phyloP scores from a whole-genome alignment of 352 stramenopile genomes.

The Globisporangium acanthophoron region DNA sequence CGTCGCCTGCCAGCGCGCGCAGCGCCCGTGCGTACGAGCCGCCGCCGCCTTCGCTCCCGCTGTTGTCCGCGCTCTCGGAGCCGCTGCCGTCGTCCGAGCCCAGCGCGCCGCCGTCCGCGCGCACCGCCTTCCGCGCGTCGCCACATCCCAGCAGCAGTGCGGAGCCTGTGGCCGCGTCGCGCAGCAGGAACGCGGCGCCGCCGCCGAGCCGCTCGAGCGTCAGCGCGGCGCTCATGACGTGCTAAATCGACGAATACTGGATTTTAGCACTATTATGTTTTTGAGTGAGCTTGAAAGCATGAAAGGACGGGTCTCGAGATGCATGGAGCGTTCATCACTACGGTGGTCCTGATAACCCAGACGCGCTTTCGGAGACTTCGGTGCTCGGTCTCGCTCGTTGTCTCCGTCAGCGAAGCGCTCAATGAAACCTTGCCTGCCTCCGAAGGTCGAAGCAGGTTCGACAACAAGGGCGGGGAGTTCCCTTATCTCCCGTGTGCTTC shows the following conservation, averaged over 20 bases:
- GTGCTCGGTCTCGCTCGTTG: too few species aligned
- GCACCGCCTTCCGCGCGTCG: slow-evolving; percentile 19
- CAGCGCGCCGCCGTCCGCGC: slow-evolving; percentile 11
- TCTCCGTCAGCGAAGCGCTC: too few species aligned
- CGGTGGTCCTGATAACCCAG: too few species aligned
- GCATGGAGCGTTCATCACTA: too few species aligned
- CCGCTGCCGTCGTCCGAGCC: slow-evolving; percentile 35
- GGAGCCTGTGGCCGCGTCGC: slow-evolving; percentile 41
- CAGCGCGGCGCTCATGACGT: slow-evolving; percentile 35
- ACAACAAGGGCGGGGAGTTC: too few species aligned
- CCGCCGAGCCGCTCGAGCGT: slow-evolving; percentile 60
- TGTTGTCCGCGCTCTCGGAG: slow-evolving; percentile 22
- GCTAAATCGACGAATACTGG: background rate
- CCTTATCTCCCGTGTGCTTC: too few species aligned
- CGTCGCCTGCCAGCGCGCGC: slow-evolving; percentile 36
- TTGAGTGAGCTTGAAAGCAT: too few species aligned
- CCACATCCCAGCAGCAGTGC: slow-evolving; percentile 63
- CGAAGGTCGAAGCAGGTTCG: too few species aligned
- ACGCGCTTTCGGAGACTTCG: too few species aligned
- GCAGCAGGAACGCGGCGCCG: slow-evolving; percentile 62
- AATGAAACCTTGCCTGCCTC: too few species aligned
- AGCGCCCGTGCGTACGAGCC: slow-evolving; percentile 46
- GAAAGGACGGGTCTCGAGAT: too few species aligned
- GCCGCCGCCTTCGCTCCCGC: slow-evolving; percentile 23
- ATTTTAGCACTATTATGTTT: background rate